Evolutionary conservation across 441 rosid genomes (phyloP), one percentile per base, ranked within the genome.

Genomic region (Jatropha multifida): DNA sequence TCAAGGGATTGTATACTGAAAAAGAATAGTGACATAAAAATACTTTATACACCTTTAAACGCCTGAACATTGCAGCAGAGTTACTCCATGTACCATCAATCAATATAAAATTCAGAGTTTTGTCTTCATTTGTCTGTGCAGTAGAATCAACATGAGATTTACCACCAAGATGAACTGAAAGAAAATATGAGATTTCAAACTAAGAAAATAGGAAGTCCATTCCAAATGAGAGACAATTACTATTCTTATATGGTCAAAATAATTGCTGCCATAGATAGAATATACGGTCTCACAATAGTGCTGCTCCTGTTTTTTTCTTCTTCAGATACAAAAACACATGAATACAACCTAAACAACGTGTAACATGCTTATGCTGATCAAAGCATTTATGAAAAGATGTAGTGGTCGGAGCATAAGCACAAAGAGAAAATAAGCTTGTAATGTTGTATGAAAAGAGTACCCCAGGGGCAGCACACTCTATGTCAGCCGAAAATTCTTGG

Each of bases 41-140:
- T 56, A 67, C 37, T 54, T 73, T 56, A 61, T 13, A 11, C 78
- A 91, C 98, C 94, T 90, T 91, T 51, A 94, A 75, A 52, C 99
- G 98, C 80, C 83, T 89, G 87, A 91, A 87, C 99, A 92, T 93
- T 69, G 98, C 96, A 68, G 92, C 91, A 72, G 98, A 92, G 77
- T 95, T 95, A 87, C 87, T 95, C 98, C 99, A 95, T 48, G 99
- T 93, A 40, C 98, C 98, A 76, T 95, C 99, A 77, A 93, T 88
- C 83, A 95, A 77, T 83, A 90, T 76, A 77, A 93, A 89, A 83
- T 95, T 86, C 74, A 90, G 71, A 79, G 87, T 77, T 83, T 69
- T 69, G 65, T 83, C 86, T 80, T 77, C 85, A 66, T 82, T 82
- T 64, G 52, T 68, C 93, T 88, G 89, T 65, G 74, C 70, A 84